Evolutionary conservation across 805 yeast species (phyloP).

Genomic region (Starmerella cellae): DNA sequence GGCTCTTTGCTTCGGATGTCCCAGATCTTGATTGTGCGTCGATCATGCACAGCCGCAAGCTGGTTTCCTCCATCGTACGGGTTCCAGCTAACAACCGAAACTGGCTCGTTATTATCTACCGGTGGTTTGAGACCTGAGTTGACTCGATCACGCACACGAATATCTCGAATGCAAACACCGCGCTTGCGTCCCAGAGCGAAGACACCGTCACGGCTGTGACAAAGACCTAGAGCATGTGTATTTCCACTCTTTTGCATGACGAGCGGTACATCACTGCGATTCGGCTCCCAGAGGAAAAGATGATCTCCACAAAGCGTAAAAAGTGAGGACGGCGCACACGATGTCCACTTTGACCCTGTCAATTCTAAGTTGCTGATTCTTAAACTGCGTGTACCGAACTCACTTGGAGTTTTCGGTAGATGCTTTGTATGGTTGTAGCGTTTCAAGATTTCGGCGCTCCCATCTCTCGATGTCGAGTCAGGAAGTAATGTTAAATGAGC

Average conservation of each 20-base stretch:
- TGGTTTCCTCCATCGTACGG: slow-evolving; percentile 34
- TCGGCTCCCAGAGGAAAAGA: slow-evolving; percentile 62
- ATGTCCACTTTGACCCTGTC: slow-evolving; percentile 34
- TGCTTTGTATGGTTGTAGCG: slow-evolving; percentile 70
- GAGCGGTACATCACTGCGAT: slow-evolving; percentile 47
- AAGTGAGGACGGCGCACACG: slow-evolving; percentile 35
- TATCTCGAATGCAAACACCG: slow-evolving; percentile 64
- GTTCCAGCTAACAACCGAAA: slow-evolving; percentile 49
- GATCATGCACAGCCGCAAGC: slow-evolving; percentile 49
- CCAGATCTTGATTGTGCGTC: slow-evolving; percentile 51
- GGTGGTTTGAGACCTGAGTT: slow-evolving; percentile 37
- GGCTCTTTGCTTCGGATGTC: slow-evolving; percentile 52
- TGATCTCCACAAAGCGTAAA: slow-evolving; percentile 55
- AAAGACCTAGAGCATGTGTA: slow-evolving; percentile 37
- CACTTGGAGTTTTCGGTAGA: slow-evolving; percentile 26
- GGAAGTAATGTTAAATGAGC: slow-evolving; percentile 65
- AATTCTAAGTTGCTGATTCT: slow-evolving; percentile 30
- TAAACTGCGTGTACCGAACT: slow-evolving; percentile 18
- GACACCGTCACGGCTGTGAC: slow-evolving; percentile 37
- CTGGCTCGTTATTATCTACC: slow-evolving; percentile 24
- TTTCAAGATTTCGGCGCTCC: slow-evolving; percentile 56
- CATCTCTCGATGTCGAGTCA: slow-evolving; percentile 30
- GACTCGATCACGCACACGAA: slow-evolving; percentile 36
- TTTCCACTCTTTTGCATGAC: slow-evolving; percentile 42
- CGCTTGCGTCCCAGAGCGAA: slow-evolving; percentile 47